These are phyloP conservation scores for Theobroma grandiflorum DNA, from an alignment of 441 rosid species.

Conservation along the genomic window DNA sequence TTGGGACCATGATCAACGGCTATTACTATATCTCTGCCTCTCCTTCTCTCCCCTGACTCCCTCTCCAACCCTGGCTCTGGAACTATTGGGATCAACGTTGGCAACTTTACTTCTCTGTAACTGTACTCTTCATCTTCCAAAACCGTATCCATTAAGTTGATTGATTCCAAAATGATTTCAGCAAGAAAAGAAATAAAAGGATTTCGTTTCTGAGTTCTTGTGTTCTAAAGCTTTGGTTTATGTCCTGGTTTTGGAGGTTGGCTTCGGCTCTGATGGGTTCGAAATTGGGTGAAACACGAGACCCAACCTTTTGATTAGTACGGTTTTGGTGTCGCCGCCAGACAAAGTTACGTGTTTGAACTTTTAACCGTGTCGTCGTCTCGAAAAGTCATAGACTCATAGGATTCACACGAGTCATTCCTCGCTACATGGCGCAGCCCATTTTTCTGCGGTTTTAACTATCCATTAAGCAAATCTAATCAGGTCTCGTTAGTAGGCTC, in stretches of 20 bases:
- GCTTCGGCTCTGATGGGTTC: not conserved
- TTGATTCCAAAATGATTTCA: not conserved
- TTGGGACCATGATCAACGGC: constrained; percentile 82
- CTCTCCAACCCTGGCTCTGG: constrained; percentile 73
- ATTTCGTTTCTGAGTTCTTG: not conserved
- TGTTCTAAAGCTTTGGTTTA: constrained; percentile 11
- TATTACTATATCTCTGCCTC: constrained; percentile 72
- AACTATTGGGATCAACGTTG: constrained; percentile 58
- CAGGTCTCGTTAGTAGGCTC: not conserved
- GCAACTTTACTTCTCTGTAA: constrained; percentile 66
- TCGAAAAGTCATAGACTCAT: not conserved
- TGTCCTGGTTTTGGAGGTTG: not conserved
- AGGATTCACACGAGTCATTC: no score
- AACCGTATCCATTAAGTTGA: constrained; percentile 55
- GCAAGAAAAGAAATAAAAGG: not conserved
- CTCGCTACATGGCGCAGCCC: not conserved
- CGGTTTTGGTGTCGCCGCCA: not conserved
- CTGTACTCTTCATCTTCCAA: constrained; percentile 65
- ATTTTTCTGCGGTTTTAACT: no score
- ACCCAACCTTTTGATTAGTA: not conserved
- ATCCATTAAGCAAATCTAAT: no score
- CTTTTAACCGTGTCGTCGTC: not conserved
- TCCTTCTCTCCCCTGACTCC: constrained; percentile 74
- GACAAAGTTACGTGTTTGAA: constrained; percentile 6
- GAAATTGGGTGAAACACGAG: not conserved